phyloP scores from a whole-genome alignment of 345 rosid species.

The Dimocarpus longan region DNA sequence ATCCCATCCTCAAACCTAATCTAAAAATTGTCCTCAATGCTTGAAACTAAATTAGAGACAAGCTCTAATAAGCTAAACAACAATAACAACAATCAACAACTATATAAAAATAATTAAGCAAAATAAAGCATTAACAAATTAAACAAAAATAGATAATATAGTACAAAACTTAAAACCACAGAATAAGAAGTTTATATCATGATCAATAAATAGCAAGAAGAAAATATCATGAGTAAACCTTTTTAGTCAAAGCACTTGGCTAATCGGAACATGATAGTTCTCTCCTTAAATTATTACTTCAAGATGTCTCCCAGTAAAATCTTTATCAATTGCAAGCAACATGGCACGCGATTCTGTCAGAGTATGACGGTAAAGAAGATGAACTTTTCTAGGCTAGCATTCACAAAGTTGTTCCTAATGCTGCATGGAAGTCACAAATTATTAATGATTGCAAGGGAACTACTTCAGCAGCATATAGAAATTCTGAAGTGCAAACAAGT shows the following conservation, averaged over 20 bases:
- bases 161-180: neutral
- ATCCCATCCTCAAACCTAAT: too few species aligned
- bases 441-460: constrained; percentile 5
- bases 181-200: neutral
- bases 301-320: constrained; percentile 38
- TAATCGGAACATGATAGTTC: constrained; percentile 47
- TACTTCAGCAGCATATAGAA: neutral
- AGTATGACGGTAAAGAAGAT: constrained; percentile 73
- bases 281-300: constrained; percentile 34
- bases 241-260: constrained; percentile 45
- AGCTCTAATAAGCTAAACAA: too few species aligned
- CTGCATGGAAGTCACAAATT: constrained; percentile 49
- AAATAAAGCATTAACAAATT: too few species aligned
- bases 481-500: neutral
- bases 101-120: too few species aligned
- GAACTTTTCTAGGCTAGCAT: constrained; percentile 64
- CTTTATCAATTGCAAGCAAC: constrained; percentile 47
- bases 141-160: too few species aligned
- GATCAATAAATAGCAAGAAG: neutral
- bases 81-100: too few species aligned
- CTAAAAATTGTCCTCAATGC: too few species aligned
- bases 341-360: constrained; percentile 68
- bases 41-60: too few species aligned
- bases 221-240: constrained; percentile 44
- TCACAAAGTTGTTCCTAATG: constrained; percentile 91